A percentile compares a stretch with the other conserved stretches of the same genome.
These are phyloP conservation scores for Fusarium albidum DNA, from an alignment of 2,329 filamentous ascomycete genomes.

Conservation along the genomic window DNA sequence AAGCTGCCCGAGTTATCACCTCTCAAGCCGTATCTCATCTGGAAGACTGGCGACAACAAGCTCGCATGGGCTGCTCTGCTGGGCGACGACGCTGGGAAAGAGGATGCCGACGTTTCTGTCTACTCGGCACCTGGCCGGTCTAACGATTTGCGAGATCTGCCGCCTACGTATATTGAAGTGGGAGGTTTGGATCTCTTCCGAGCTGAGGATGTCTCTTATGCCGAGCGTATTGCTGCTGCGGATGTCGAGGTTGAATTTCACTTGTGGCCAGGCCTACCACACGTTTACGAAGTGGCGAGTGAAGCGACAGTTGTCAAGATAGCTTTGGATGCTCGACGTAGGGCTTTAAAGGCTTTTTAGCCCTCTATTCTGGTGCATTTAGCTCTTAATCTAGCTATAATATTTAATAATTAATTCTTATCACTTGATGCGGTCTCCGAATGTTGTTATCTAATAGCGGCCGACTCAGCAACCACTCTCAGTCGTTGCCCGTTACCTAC, in stretches of 20 bases:
- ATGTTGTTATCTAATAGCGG: no score
- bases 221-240: neutral
- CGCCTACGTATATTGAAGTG: neutral
- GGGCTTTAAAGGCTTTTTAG: neutral
- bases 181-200: conserved; percentile 1
- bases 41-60: neutral
- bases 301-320: neutral
- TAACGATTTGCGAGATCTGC: neutral
- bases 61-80: neutral
- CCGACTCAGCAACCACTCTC: no score
- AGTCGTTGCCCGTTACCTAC: no score
- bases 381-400: no score
- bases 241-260: neutral
- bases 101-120: neutral
- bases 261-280: neutral
- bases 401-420: no score
- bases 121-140: neutral
- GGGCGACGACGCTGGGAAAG: neutral
- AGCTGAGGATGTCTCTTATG: neutral
- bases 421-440: no score
- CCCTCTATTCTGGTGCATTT: no score
- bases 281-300: conserved; percentile 1
- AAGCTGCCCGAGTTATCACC: neutral
- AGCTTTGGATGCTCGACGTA: neutral
- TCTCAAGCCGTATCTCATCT: neutral